Base-by-base conservation (phyloP, 148 eudicot species). In the Salicornia ramosissima region DNA sequence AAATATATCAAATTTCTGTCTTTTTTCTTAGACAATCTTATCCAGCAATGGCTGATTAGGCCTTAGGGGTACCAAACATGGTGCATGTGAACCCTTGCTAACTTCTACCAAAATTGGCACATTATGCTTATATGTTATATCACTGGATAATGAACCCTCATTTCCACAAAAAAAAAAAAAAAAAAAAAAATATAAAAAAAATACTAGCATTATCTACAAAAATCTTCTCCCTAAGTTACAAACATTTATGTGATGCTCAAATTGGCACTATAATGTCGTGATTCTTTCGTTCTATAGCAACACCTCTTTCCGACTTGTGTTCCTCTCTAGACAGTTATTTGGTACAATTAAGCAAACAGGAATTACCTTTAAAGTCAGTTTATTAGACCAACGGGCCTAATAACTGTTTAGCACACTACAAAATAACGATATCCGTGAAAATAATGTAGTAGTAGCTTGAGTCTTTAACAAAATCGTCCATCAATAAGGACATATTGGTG, bases 21-120 rank as follows among this genome's bases (percentile, higher is more conserved):
- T 9, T 21, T 60, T 36, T 19, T 21, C 43, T 30, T 4, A 12
- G 19, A 56, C 42, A 66, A 47, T 39, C 69, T 66, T 66, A 66
- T 43, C 68, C 52, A 28, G 18, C 68, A 64, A 43, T 11, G 9
- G 10, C 40, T 36, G 40, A 36, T 36, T 4, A 36, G 40, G 8
- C 4, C 40, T 36, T 4, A 36, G 40, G 8, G 8, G 40, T 3
- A 36, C 5, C 21, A 13, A 51, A 15, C 31, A 54, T 14, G 49
- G 63, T 69, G 72, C 63, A 69, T 53, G 72, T 69, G 72, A 69
- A 55, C 36, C 63, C 71, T 69, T 26, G 45, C 57, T 21, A 56
- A 53, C 61, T 34, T 52, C 47, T 21, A 52, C 25, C 26, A 34
- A 52, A 10, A 68, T 68, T 68, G 71, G 61, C 71, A 15, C 12